Percentiles rank a stretch among this genome's conserved stretches.
phyloP scores from a whole-genome alignment of 306 rosid species.

The Lagenaria siceraria region DNA sequence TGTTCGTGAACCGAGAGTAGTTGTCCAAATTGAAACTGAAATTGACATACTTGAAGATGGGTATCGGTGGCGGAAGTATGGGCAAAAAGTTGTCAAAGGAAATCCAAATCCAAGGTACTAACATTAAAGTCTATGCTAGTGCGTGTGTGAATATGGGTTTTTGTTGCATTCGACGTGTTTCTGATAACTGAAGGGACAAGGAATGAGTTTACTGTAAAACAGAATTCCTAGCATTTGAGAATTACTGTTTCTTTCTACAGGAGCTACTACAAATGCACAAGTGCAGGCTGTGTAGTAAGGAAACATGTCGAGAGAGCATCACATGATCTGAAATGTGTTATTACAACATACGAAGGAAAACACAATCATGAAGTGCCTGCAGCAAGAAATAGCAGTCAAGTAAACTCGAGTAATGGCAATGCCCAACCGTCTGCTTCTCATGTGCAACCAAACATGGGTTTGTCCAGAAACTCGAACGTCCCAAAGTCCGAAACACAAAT shows the following conservation, averaged over 20 bases:
- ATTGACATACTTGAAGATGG: conserved; percentile 84
- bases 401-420: conserved; percentile 28
- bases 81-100: conserved; percentile 90
- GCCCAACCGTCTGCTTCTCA: conserved; percentile 17
- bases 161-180: not conserved
- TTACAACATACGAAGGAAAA: conserved; percentile 81
- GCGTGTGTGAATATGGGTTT: not conserved
- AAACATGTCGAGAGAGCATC: conserved; percentile 95
- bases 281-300: conserved; percentile 72
- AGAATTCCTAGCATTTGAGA: not conserved
- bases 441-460: conserved; percentile 27
- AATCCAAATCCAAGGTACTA: conserved; percentile 85
- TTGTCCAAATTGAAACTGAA: conserved; percentile 72
- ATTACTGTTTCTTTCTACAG: conserved; percentile 17
- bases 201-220: not conserved
- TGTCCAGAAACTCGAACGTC: conserved; percentile 22
- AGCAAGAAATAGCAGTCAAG: conserved; percentile 49
- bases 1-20: conserved; percentile 72
- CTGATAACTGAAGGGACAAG: not conserved
- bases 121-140: not conserved
- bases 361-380: conserved; percentile 81
- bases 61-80: conserved; percentile 92
- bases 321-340: conserved; percentile 49
- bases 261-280: conserved; percentile 97
- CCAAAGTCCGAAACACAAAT: conserved; percentile 31